A percentile compares a stretch with the other conserved stretches of the same genome.
These are phyloP conservation scores for Penicillium argentinense DNA, from an alignment of 495 filamentous ascomycete species.

Conservation along the genomic window DNA sequence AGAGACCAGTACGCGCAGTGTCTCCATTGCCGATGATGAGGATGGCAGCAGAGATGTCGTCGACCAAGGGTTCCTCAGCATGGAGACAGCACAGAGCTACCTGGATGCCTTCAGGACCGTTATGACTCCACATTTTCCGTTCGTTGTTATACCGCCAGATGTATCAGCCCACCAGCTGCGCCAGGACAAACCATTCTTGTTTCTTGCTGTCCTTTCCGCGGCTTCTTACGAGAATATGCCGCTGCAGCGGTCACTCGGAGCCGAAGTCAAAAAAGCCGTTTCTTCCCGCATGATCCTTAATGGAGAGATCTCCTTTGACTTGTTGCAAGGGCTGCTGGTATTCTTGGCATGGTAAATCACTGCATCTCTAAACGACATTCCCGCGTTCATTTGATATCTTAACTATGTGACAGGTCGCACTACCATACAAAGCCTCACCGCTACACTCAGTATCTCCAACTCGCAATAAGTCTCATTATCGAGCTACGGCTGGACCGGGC, in stretches of 20 bases:
- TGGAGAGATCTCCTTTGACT: slow-evolving; percentile 46
- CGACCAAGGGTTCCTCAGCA: slow-evolving; percentile 5
- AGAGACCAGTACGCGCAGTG: background rate
- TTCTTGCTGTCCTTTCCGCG: slow-evolving; percentile 39
- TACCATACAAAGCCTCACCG: slow-evolving; percentile 36
- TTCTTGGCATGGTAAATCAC: slow-evolving; percentile 41
- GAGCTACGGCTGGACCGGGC: slow-evolving; percentile 45
- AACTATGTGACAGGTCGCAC: slow-evolving; percentile 24
- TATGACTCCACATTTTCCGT: slow-evolving; percentile 32
- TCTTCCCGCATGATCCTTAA: slow-evolving; percentile 45
- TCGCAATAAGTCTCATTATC: slow-evolving; percentile 44
- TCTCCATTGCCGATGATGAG: background rate
- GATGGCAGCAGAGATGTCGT: slow-evolving; percentile 33
- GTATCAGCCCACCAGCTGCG: slow-evolving; percentile 18
- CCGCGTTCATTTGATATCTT: background rate
- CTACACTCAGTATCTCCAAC: slow-evolving; percentile 40
- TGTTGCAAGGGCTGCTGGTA: slow-evolving; percentile 48
- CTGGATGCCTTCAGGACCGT: slow-evolving; percentile 15
- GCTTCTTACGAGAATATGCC: slow-evolving; percentile 36
- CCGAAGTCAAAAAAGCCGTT: slow-evolving; percentile 37
- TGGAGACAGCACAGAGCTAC: slow-evolving; percentile 25
- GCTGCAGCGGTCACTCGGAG: slow-evolving; percentile 36
- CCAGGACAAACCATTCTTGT: slow-evolving; percentile 28
- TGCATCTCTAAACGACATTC: slow-evolving; percentile 1
- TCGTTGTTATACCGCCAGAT: slow-evolving; percentile 25